Evolutionary conservation across 257 asterid species (phyloP), one percentile per base, ranked within the genome.

Genomic region (Lycium barbarum): DNA sequence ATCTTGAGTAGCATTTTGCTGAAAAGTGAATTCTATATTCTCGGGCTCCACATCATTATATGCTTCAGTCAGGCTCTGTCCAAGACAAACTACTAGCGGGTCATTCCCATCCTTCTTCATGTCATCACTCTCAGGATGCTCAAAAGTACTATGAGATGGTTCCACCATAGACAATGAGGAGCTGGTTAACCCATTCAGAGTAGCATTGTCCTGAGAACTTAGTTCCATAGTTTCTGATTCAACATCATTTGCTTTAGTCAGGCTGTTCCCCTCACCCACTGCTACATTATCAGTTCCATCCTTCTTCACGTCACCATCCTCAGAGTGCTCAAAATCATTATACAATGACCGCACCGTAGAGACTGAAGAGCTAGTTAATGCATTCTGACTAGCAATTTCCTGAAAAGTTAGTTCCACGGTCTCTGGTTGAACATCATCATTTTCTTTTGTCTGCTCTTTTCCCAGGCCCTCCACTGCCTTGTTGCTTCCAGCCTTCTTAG

Each of bases 281-380:
- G 47, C 66, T 84, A 87, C 92, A 89, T 87, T 83, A 49, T 82
- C 83, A 55, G 89, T 57, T 33, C 43, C 83, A 81, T 78, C 66
- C 49, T 53, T 53, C 82, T 53, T 54, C 65, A 33, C 26, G 6
- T 15, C 49, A 33, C 49, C 82, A 33, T 33, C 82, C 49, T 84
- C 82, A 74, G 35, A 18, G 57, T 80, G 79, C 18, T 65, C 76
- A 49, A 96, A 94, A 80, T 90, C 92, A 88, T 87, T 89, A 82
- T 88, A 87, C 76, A 92, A 87, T 59, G 97, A 80, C 83, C 88
- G 94, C 82, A 84, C 73, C 89, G 91, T 80, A n/a, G 94, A 92
- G 87, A 85, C 88, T 11, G 94, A 85, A 55, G 95, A 90, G 86
- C 86, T 91, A 38, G 86, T 59, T 62, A 79, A 62, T 65, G 84